Evolutionary conservation across 495 filamentous ascomycete genomes (phyloP).

Genomic region (Penicillium verhagenii): DNA sequence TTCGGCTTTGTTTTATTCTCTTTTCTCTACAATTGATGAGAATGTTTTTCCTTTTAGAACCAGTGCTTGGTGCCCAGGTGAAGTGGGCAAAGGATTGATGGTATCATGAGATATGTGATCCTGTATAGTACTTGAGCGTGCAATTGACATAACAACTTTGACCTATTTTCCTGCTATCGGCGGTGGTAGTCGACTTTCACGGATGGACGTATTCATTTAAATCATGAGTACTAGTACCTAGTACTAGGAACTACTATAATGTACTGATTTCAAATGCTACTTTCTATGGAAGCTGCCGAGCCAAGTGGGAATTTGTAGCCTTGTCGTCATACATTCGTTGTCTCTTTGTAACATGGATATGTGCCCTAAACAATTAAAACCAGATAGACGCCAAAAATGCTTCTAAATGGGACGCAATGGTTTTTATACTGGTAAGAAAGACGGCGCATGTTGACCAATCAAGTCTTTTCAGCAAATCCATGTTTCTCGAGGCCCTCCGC

Average conservation of each 20-base stretch:
- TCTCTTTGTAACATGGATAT: slow-evolving; percentile 1
- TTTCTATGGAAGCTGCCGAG: too few relatives aligned
- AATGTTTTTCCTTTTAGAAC: slow-evolving; percentile 1
- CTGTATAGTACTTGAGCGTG: slow-evolving; percentile 28
- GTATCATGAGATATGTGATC: slow-evolving; percentile 22
- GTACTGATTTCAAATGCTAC: too few relatives aligned
- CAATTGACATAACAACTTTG: slow-evolving; percentile 16
- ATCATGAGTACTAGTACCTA: too few relatives aligned
- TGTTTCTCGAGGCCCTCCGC: slow-evolving; percentile 56
- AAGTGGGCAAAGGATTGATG: slow-evolving; percentile 17
- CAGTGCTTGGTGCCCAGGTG: too few relatives aligned
- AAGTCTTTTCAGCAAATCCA: slow-evolving; percentile 58
- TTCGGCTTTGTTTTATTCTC: background rate
- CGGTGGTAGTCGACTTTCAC: too few relatives aligned
- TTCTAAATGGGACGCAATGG: slow-evolving; percentile 1
- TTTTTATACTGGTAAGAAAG: background rate
- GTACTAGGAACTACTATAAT: too few relatives aligned
- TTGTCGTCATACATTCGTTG: background rate
- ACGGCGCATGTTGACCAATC: background rate
- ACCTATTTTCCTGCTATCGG: too few relatives aligned
- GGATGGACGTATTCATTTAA: too few relatives aligned
- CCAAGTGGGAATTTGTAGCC: too few relatives aligned
- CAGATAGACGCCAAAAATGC: slow-evolving; percentile 12
- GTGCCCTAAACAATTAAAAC: background rate
- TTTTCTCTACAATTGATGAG: background rate